A percentile compares a stretch with the other conserved stretches of the same genome.
phyloP scores from a whole-genome alignment of 768 basidiomycete species.

The Naganishia onofrii region DNA sequence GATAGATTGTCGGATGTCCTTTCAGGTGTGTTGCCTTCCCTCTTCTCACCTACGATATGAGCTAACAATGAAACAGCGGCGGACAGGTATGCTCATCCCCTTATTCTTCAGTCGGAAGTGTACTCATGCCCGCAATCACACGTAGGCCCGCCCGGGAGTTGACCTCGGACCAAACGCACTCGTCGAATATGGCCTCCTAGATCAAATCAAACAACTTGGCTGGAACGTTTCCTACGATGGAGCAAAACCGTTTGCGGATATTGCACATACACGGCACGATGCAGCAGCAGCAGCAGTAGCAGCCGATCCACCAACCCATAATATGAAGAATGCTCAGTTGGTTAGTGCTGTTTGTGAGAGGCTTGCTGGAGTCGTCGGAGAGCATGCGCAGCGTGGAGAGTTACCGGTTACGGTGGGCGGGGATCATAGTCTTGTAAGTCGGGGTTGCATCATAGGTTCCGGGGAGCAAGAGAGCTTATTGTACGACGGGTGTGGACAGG shows the following conservation, averaged over 20 bases:
- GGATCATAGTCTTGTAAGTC: constrained; percentile 83
- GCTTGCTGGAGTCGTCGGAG: constrained; percentile 73
- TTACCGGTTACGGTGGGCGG: constrained; percentile 90
- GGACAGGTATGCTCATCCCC: constrained; percentile 12
- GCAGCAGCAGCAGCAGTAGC: constrained; percentile 16
- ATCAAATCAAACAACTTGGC: constrained; percentile 72
- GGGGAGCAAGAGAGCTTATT: no score
- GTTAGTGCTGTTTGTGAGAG: constrained; percentile 79
- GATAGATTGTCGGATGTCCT: constrained; percentile 23
- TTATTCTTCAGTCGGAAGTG: not conserved
- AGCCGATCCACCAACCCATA: constrained; percentile 76
- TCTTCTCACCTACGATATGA: not conserved
- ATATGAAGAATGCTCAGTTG: constrained; percentile 81
- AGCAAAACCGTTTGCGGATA: constrained; percentile 71
- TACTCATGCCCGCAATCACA: constrained; percentile 10
- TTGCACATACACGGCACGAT: constrained; percentile 25
- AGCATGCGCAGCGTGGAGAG: constrained; percentile 71
- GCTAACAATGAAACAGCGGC: constrained; percentile 8
- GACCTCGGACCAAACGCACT: constrained; percentile 69
- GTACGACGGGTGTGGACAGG: no score
- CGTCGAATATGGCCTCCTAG: constrained; percentile 76
- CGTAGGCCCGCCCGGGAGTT: constrained; percentile 44
- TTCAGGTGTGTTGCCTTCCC: constrained; percentile 13
- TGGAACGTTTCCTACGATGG: constrained; percentile 90
- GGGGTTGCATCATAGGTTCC: no score